A percentile compares a stretch with the other conserved stretches of the same genome.
Evolutionary conservation across 116 monocot species (phyloP).

Genomic region (Dioscorea cayenensis): DNA sequence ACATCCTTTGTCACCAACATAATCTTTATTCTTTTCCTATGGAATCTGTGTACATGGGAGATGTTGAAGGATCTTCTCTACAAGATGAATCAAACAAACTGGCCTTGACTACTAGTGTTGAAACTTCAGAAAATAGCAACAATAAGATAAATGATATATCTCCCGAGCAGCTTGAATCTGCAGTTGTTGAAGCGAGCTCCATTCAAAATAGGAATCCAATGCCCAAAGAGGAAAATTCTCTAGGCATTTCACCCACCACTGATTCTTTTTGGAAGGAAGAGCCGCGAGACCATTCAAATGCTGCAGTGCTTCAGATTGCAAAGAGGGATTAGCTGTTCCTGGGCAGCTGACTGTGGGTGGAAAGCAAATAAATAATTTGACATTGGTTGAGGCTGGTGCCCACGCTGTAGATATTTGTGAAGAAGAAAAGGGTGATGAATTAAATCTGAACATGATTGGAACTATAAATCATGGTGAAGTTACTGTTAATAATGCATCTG

Average conservation of each 20-base stretch:
- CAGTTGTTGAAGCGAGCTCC: neutral
- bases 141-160: conserved; percentile 13
- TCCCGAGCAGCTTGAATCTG: conserved; percentile 8
- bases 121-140: conserved; percentile 4
- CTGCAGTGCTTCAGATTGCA: neutral
- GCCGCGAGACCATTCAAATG: conserved; percentile 7
- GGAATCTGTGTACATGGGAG: conserved; percentile 25
- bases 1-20: conserved; percentile 97
- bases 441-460: conserved; percentile 8
- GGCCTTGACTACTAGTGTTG: conserved; percentile 1
- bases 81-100: conserved; percentile 6
- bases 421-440: conserved; percentile 15
- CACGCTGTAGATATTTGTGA: conserved; percentile 5
- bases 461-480: conserved; percentile 5
- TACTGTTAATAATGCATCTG: conserved; percentile 7
- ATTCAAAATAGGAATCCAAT: neutral
- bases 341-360: conserved; percentile 5
- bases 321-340: conserved; percentile 9
- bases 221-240: conserved; percentile 6
- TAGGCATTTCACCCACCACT: conserved; percentile 4
- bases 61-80: conserved; percentile 7
- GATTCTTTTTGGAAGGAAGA: conserved; percentile 4
- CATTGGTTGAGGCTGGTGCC: conserved; percentile 6
- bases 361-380: neutral
- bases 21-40: conserved; percentile 27